Conservation (phyloP, 1,284 basidiomycete genomes). For the Cutaneotrichosporon sp. region DNA sequence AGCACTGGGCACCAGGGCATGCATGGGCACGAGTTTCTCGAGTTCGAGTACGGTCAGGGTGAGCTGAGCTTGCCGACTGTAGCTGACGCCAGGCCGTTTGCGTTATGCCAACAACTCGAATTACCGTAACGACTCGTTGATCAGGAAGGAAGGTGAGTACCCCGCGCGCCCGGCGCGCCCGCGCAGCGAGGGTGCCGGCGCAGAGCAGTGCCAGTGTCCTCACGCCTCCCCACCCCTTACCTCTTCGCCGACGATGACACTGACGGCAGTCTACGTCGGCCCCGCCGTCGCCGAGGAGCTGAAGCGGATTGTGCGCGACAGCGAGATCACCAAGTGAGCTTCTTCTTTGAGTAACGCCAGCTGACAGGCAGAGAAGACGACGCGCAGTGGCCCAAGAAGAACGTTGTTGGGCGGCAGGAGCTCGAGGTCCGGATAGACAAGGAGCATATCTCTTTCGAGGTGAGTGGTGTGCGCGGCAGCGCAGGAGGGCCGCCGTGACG, state of each 20-base stretch:
- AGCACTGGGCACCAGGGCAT: conserved; percentile 93
- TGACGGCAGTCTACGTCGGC: conserved; percentile 78
- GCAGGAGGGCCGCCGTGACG: neutral
- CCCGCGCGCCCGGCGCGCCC: neutral
- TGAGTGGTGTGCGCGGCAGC: conserved; percentile 46
- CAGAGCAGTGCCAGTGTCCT: no score
- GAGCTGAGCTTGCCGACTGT: conserved; percentile 1
- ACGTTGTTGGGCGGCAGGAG: conserved; percentile 96
- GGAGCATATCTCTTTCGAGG: conserved; percentile 97
- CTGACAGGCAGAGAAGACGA: conserved; percentile 78
- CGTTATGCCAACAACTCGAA: conserved; percentile 99
- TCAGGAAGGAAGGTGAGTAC: conserved; percentile 91
- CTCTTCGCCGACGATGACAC: no score
- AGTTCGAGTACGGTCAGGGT: conserved; percentile 94
- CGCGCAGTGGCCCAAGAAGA: conserved; percentile 96
- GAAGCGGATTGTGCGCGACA: conserved; percentile 87
- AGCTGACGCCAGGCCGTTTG: conserved; percentile 57
- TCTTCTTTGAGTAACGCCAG: neutral
- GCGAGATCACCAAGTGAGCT: conserved; percentile 86
- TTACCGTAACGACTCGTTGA: conserved; percentile 93
- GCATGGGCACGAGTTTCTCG: conserved; percentile 95
- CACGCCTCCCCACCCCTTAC: no score
- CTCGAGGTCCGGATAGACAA: conserved; percentile 89
- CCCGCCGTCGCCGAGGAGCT: conserved; percentile 87
- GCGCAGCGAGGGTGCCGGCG: no score